These are phyloP conservation scores for Bauhinia variegata DNA, from an alignment of 306 rosid species.

Conservation along the genomic window DNA sequence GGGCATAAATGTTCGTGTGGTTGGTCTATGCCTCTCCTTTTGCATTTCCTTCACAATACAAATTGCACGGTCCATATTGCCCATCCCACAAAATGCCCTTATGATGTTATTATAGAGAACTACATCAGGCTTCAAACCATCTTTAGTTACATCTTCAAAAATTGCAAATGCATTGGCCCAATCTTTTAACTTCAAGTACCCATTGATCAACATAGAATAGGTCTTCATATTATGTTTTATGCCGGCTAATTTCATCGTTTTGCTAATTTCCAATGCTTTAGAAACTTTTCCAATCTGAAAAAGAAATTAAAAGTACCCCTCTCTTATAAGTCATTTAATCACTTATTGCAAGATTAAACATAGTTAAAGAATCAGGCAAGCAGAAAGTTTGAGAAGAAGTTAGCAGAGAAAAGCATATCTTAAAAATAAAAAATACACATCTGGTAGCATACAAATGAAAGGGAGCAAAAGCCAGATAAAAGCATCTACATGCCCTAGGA, in stretches of 20 bases:
- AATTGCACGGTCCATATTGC: conserved; percentile 89
- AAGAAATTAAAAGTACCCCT: conserved; percentile 16
- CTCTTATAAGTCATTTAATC: neutral
- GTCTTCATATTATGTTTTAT: conserved; percentile 93
- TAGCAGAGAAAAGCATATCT: conserved; percentile 1
- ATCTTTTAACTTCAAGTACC: conserved; percentile 86
- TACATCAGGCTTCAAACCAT: conserved; percentile 87
- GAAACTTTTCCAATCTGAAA: conserved; percentile 91
- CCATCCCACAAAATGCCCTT: conserved; percentile 92
- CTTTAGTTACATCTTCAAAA: conserved; percentile 74
- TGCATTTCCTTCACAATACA: conserved; percentile 84
- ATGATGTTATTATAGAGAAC: conserved; percentile 86
- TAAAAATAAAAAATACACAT: neutral
- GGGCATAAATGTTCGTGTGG: conserved; percentile 90
- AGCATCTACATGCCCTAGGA: neutral
- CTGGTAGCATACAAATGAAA: neutral
- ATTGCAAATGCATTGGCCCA: conserved; percentile 95
- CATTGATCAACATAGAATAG: conserved; percentile 93
- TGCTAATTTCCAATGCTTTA: conserved; percentile 80
- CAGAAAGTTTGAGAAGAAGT: neutral
- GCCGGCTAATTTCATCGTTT: conserved; percentile 71
- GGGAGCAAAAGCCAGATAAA: neutral
- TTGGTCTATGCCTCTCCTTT: conserved; percentile 75
- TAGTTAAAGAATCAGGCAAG: neutral
- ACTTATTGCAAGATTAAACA: neutral